Base-by-base conservation (phyloP, 495 filamentous ascomycete genomes). In the Lichenothelia convexa region DNA sequence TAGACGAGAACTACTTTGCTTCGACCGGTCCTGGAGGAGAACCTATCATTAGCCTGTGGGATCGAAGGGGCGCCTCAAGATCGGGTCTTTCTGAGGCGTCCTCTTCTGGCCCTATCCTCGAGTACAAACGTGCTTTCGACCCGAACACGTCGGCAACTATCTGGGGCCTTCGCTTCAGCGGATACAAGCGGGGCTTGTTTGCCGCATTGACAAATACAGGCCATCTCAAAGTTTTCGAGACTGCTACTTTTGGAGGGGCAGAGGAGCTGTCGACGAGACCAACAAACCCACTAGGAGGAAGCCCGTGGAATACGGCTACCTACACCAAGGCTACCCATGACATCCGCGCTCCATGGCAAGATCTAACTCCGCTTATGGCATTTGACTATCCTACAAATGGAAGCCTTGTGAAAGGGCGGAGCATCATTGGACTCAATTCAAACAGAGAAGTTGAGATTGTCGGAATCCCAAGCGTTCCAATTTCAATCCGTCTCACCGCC, bases 1-100 rank as follows among this genome's bases (percentile, higher is more conserved):
- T 78, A 8, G 82, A 95, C 53, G 74, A 82, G 47, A 93, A 94
- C 47, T 93, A 93, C 48, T 93, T 95, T 54, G 81, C 85, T 0
- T 92, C 85, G 4, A 82, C 80, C n/a, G 71, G 71, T 8, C 59
- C 80, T 54, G 52, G 71, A 48, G 56, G 73, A 49, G 64, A 91
- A 54, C 55, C 73, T 13, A 65, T 65, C 2, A 67, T 95, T 36
- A 80, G 78, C 43, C 65, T 95, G 12, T 97, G 89, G 89, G 89
- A 97, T 54, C 70, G 75, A 13, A 76, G 89, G 11, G 74, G 73
- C 32, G 67, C 73, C 6, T 49, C 61, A 21, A 66, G 70, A 11
- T 55, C 59, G 11, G 53, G 57, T n/a, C 45, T 44, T n/a, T 33
- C 39, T 17, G 55, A 56, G 7, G 46, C 62, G 11, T 54, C 53